Evolutionary conservation across 805 yeast genomes (phyloP), one percentile per base, ranked within the genome.

Genomic region (Danielozyma ontarioensis): DNA sequence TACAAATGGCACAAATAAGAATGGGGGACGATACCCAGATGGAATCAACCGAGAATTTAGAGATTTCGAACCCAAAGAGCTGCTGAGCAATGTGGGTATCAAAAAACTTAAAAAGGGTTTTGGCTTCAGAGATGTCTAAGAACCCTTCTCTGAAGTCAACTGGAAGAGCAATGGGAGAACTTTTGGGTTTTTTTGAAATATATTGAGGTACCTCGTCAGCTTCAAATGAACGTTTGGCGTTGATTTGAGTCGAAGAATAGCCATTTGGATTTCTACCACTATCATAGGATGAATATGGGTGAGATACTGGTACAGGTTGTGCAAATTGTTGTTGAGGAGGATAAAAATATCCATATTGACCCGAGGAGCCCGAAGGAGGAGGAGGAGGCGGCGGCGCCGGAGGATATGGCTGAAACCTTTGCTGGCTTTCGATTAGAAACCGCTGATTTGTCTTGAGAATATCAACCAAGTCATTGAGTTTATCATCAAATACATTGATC

Each of bases 31-130:
- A 51, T 2, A 59, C 53, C 80, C 84, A 78, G 6, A 77, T 57
- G 3, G 53, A 53, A 5, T 69, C 70, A 3, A 74, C 67, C 1
- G 72, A 59, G 33, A 76, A 66, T 29, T 67, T 59, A 1, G 77
- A 62, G 3, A 79, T 59, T 28, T 70, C 76, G 50, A 80, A 80
- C 1, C 87, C 88, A 61, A 78, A 79, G 28, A 80, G 55, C 44
- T 79, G 84, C 8, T 79, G 78, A 1, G 81, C 62, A 21, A 80
- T 74, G 34, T 77, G 68, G 1, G 63, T 51, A 40, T 75, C 71
- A 46, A 80, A 80, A 36, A 62, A 73, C 11, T 51, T 43, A 40
- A 78, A 74, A 12, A 79, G 55, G 21, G 65, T 72, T n/a, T 53
- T 49, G 1, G 79, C 78, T 35, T 72, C 64, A 1, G 47, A 52